Percentiles rank a stretch among this genome's conserved stretches.
phyloP scores from a whole-genome alignment of 257 asterid species.

The Plantago major region DNA sequence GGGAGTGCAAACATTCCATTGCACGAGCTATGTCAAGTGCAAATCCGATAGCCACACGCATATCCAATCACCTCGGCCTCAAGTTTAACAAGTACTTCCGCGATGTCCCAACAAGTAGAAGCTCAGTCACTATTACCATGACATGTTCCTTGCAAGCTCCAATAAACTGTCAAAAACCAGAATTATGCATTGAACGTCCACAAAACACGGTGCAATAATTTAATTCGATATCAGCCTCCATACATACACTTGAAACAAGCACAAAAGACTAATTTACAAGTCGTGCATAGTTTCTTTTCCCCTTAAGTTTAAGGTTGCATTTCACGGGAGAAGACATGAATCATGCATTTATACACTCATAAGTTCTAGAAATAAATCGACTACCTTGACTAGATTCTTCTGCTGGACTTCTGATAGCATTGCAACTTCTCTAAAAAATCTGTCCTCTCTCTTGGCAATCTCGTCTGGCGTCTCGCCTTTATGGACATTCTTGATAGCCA shows the following conservation, averaged over 20 bases:
- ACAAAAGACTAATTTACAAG: too few species aligned
- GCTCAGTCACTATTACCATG: conserved; percentile 79
- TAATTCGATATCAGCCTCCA: too few species aligned
- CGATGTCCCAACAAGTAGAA: conserved; percentile 74
- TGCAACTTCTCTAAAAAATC: conserved; percentile 71
- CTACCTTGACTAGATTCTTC: conserved; percentile 87
- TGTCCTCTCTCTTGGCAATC: conserved; percentile 55
- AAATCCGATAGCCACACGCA: conserved; percentile 65
- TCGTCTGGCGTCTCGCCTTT: conserved; percentile 79
- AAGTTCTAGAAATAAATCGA: not conserved
- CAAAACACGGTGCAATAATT: not conserved
- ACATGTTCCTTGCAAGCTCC: conserved; percentile 91
- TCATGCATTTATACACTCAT: not conserved
- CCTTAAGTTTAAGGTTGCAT: too few species aligned
- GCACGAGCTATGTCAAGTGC: conserved; percentile 86
- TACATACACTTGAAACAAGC: too few species aligned
- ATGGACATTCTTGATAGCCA: conserved; percentile 67
- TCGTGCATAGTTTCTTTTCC: too few species aligned
- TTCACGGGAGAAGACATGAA: not conserved
- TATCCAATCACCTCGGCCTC: conserved; percentile 70
- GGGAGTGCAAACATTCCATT: conserved; percentile 86
- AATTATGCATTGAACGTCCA: not conserved
- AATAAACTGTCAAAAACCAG: conserved; percentile 43
- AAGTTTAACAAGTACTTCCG: conserved; percentile 58
- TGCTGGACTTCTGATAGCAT: conserved; percentile 82